A percentile compares a stretch with the other conserved stretches of the same genome.
These are phyloP conservation scores for Acidomyces sp. DNA, from an alignment of 495 filamentous ascomycete species.

Conservation along the genomic window DNA sequence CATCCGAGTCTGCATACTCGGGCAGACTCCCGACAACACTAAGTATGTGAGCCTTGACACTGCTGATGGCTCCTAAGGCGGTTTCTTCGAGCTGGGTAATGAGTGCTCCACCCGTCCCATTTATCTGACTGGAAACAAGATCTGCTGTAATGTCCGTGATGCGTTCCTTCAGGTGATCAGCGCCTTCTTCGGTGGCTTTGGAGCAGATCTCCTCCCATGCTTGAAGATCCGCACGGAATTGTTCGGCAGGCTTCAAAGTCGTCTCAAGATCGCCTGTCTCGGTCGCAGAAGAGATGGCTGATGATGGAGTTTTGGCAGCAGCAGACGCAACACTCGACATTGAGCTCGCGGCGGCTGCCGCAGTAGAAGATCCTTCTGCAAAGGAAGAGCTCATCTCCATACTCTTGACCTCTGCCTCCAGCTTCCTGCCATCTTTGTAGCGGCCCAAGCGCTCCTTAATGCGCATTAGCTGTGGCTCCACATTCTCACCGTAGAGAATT, in stretches of 20 bases:
- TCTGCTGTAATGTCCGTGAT: conserved; percentile 65
- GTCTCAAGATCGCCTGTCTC: conserved; percentile 3
- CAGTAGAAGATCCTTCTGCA: conserved; percentile 11
- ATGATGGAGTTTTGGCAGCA: conserved; percentile 11
- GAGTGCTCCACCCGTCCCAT: conserved; percentile 54
- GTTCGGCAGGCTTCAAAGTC: conserved; percentile 27
- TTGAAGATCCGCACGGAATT: conserved; percentile 58
- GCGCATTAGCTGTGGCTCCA: conserved; percentile 86
- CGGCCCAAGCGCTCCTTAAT: conserved; percentile 82
- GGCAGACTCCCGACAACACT: conserved; percentile 45
- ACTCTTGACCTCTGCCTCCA: conserved; percentile 46
- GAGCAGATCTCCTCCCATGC: conserved; percentile 79
- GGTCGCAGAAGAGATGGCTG: conserved; percentile 9
- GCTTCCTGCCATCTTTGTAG: conserved; percentile 55
- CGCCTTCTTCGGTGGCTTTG: conserved; percentile 65
- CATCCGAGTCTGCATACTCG: conserved; percentile 37
- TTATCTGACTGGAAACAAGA: conserved; percentile 50
- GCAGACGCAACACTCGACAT: conserved; percentile 1
- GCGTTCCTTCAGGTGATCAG: conserved; percentile 53
- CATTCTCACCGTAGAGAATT: conserved; percentile 73
- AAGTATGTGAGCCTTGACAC: conserved; percentile 55
- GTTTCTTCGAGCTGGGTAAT: conserved; percentile 55
- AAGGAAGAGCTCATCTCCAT: conserved; percentile 28
- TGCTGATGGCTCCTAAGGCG: conserved; percentile 44
- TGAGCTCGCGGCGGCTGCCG: conserved; percentile 20